phyloP scores from a whole-genome alignment of 352 stramenopile genomes.

The Phytophthora europaea region DNA sequence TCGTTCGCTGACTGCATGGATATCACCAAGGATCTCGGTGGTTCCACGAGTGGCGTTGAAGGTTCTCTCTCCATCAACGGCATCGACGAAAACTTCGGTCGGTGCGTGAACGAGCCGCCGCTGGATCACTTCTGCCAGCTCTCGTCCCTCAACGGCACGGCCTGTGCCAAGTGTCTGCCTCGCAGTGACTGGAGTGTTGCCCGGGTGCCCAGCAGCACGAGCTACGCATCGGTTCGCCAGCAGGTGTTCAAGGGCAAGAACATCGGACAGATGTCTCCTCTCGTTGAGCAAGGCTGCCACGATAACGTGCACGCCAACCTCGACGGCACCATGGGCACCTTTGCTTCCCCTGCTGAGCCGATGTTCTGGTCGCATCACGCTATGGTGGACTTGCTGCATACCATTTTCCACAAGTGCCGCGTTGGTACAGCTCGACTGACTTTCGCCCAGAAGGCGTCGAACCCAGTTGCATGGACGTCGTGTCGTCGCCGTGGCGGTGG shows the following conservation, averaged over 20 bases:
- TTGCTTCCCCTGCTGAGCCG: constrained; percentile 62
- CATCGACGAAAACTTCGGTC: constrained; percentile 37
- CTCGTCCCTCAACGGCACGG: constrained; percentile 11
- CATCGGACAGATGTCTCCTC: constrained; percentile 63
- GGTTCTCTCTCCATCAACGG: constrained; percentile 58
- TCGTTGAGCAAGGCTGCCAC: constrained; percentile 62
- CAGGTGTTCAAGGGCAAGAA: constrained; percentile 60
- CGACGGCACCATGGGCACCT: constrained; percentile 54
- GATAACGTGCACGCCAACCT: constrained; percentile 72
- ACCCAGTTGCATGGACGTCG: constrained; percentile 58
- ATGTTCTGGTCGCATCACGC: constrained; percentile 85
- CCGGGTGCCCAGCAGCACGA: constrained; percentile 40
- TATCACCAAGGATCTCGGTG: constrained; percentile 54
- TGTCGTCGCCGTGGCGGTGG: constrained; percentile 48
- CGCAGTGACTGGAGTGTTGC: constrained; percentile 50
- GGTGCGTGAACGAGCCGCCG: constrained; percentile 46
- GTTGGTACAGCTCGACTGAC: constrained; percentile 54
- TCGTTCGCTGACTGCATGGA: constrained; percentile 59
- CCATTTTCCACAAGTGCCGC: constrained; percentile 78
- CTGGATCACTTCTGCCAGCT: constrained; percentile 73
- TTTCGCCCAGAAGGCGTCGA: constrained; percentile 55
- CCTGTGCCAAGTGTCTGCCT: constrained; percentile 60
- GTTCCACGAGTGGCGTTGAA: constrained; percentile 29
- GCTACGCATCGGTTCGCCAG: constrained; percentile 56
- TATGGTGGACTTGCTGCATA: constrained; percentile 74